phyloP scores from a whole-genome alignment of 257 asterid genomes.

The Forsythia viridissima region DNA sequence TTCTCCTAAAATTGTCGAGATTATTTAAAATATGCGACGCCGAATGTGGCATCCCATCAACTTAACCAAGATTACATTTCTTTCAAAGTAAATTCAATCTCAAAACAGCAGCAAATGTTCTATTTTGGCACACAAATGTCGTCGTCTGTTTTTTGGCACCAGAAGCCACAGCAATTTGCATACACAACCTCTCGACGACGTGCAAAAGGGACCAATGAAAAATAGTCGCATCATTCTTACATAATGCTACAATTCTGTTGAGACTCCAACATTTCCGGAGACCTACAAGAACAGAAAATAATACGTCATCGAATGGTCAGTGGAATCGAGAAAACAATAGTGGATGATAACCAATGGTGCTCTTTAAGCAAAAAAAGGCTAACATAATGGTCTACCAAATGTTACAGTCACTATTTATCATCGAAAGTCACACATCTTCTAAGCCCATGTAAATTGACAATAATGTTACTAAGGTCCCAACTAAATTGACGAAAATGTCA shows the following conservation, averaged over 20 bases:
- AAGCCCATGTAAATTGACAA: neutral
- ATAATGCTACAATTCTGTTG: slow-evolving; percentile 66
- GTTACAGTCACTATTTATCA: neutral
- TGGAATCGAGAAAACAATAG: neutral
- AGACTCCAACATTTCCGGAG: slow-evolving; percentile 79
- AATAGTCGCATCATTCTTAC: slow-evolving; percentile 27
- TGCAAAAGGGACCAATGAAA: neutral
- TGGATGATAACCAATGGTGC: neutral
- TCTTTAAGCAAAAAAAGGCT: too few relatives aligned
- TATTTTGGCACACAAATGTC: neutral
- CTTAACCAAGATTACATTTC: neutral
- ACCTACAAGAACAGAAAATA: slow-evolving; percentile 47
- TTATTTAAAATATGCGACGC: neutral
- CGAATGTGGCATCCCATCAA: neutral
- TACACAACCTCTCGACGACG: neutral
- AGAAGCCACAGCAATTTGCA: neutral
- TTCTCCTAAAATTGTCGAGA: neutral
- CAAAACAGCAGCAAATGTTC: neutral
- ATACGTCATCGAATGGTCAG: slow-evolving; percentile 3
- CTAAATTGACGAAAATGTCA: neutral
- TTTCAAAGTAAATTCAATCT: neutral
- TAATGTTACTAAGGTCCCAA: too few relatives aligned
- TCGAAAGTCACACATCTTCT: neutral
- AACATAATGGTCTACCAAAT: neutral
- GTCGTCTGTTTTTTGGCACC: neutral